Evolutionary conservation across 2,329 filamentous ascomycete genomes (phyloP).

Genomic region (Atkinsonella texensis): DNA sequence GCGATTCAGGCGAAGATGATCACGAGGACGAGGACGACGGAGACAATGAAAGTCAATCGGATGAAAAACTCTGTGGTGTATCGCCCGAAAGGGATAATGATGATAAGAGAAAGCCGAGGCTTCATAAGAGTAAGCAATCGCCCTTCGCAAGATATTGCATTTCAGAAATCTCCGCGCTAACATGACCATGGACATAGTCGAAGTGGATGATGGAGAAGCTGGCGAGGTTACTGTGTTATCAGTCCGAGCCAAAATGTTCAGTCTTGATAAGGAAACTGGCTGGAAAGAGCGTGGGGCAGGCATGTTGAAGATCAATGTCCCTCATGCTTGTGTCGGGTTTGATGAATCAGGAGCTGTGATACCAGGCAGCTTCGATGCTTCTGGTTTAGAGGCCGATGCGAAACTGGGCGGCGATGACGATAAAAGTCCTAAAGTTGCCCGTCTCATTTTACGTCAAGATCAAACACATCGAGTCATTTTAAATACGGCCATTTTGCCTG

Average conservation of each 20-base stretch:
- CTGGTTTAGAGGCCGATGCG: conserved; percentile 34
- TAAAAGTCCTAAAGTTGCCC: conserved; percentile 38
- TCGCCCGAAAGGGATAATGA: conserved; percentile 44
- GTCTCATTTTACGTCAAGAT: conserved; percentile 84
- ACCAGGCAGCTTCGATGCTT: conserved; percentile 43
- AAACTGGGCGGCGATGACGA: conserved; percentile 17
- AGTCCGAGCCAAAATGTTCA: conserved; percentile 74
- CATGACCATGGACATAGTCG: conserved; percentile 30
- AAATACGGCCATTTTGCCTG: conserved; percentile 69
- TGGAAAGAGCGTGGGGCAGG: conserved; percentile 90
- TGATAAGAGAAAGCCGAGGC: conserved; percentile 52
- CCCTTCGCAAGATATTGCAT: background rate
- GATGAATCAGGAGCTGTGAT: conserved; percentile 39
- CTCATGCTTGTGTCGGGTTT: conserved; percentile 42
- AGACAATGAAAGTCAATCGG: conserved; percentile 30
- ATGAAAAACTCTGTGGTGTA: conserved; percentile 32
- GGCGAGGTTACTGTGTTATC: conserved; percentile 65
- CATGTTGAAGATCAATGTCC: conserved; percentile 73
- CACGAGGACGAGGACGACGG: conserved; percentile 25
- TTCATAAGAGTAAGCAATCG: conserved; percentile 54
- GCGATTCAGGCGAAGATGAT: conserved; percentile 40
- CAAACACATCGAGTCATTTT: conserved; percentile 77
- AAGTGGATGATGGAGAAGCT: conserved; percentile 76
- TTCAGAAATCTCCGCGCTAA: background rate
- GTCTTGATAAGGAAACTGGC: conserved; percentile 55